A percentile compares a stretch with the other conserved stretches of the same genome.
Evolutionary conservation across 345 rosid genomes (phyloP).

Genomic region (Linum lewisii): DNA sequence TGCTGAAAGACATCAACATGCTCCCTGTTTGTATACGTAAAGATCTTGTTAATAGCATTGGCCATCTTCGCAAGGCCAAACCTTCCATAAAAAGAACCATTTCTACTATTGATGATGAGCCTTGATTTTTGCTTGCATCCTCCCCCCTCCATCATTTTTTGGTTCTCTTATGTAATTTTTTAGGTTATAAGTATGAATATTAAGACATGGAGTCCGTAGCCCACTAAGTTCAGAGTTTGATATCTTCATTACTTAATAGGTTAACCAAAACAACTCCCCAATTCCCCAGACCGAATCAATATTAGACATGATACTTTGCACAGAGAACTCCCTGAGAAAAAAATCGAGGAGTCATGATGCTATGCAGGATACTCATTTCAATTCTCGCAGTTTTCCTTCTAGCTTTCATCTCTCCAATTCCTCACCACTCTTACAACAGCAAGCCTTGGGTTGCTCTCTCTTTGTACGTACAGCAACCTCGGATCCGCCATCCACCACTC

Average conservation of each 20-base stretch:
- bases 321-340: too few relatives aligned
- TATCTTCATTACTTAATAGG: too few relatives aligned
- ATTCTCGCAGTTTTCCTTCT: slow-evolving; percentile 41
- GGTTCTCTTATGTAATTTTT: too few relatives aligned
- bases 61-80: slow-evolving; percentile 82
- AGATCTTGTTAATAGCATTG: slow-evolving; percentile 89
- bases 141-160: too few relatives aligned
- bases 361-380: slow-evolving; percentile 43
- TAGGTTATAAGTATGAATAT: too few relatives aligned
- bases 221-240: too few relatives aligned
- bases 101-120: not conserved
- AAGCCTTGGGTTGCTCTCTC: slow-evolving; percentile 56
- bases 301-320: too few relatives aligned
- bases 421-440: slow-evolving; percentile 19
- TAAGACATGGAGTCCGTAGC: too few relatives aligned
- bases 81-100: slow-evolving; percentile 29
- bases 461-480: slow-evolving; percentile 57
- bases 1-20: slow-evolving; percentile 55
- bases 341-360: too few relatives aligned
- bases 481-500: slow-evolving; percentile 11
- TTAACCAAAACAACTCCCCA: too few relatives aligned
- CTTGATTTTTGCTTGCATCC: not conserved
- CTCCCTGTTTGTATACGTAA: slow-evolving; percentile 87
- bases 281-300: too few relatives aligned
- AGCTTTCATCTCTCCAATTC: slow-evolving; percentile 45